Base-by-base conservation (phyloP, 2,329 filamentous ascomycete species). In the Purpureocillium takamizusanense region DNA sequence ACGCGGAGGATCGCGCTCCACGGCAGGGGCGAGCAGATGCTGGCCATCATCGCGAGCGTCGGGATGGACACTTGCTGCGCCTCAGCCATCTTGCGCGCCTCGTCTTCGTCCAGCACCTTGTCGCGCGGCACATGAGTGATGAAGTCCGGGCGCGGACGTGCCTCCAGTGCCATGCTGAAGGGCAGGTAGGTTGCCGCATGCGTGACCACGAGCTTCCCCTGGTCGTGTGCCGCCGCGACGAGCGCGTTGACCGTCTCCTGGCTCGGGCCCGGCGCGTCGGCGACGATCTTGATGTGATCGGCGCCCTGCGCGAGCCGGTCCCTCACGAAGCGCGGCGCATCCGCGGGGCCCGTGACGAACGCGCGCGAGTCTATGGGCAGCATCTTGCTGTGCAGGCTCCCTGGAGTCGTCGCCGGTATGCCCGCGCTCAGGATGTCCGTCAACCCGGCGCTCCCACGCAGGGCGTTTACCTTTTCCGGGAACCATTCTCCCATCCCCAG, bases 91-190 rank as follows among this genome's bases (percentile, higher is more conserved):
- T 40, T 36, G 1, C 27, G 32, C 2, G 48, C 42, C 2, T 51
- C 25, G 1, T 38, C 40, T 11, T 36, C 21, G 39, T 51, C 52
- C 9, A 59, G 37, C 9, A 44, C 36, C 18, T 43, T 46, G 25
- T 54, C 51, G 37, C 55, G 47, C 2, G 53, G 51, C 21, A 46
- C 49, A 32, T 56, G 55, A 10, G 49, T 53, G 17, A 58, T 38
- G 29, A 54, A 30, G 33, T 59, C 51, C 34, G 53, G 52, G 4
- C 45, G 46, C 8, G 53, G 53, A n/a, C n/a, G n/a, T n/a, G 6
- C 21, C 4, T 33, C 34, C 11, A 58, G 33, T 2, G 48, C 53
- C 6, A 49, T 51, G 12, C 36, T 34, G 33, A 53, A 56, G 0
- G 53, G 43, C 2, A 36, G 35, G n/a, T 46, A 46, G 3, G 51